Base-by-base conservation (phyloP, 495 filamentous ascomycete species). In the Penicillium paradoxum region DNA sequence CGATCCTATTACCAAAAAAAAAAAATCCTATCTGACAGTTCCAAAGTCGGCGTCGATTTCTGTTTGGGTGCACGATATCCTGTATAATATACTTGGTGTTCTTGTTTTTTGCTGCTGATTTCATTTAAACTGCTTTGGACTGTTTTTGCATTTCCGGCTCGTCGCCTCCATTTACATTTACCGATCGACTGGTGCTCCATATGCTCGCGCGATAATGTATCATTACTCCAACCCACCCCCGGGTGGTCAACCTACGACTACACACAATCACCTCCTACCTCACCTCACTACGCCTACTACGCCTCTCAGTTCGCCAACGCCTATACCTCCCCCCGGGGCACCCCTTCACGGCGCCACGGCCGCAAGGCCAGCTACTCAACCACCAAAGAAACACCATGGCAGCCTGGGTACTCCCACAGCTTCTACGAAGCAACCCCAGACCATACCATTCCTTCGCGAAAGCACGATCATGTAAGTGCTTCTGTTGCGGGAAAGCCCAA, bases 381-480 rank as follows among this genome's bases (percentile, higher is more conserved):
- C 34, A 67, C 73, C 56, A 70, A 67, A 49, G 68, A 70, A 30
- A 50, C 66, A n/a, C 67, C 67, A 51, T 78, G 70, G 66, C 66
- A 74, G 53, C 62, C 75, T 42, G 63, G 56, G 29, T 74, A 74
- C 52, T 54, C 65, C 38, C 60, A 62, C 21, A 46, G 57, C 30
- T 73, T 69, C 63, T 77, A 79, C 60, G 71, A 75, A 38, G 54
- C 72, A 34, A 66, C 68, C 58, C 77, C 76, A 52, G 73, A 79
- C 49, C 75, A 75, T 67, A 65, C 66, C 63, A 68, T 73, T 53
- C 73, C 76, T 56, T 68, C 72, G 62, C 70, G 69, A 66, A 73
- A 79, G 73, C 72, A 79, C 76, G 76, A 79, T 63, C 68, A 73
- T 80, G 78, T 81, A 79, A 81, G 78, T 81, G 76, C 74, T 72